Percentiles rank a stretch among this genome's conserved stretches.
phyloP scores from a whole-genome alignment of 305 asterid genomes.

The Fraxinus latifolia region DNA sequence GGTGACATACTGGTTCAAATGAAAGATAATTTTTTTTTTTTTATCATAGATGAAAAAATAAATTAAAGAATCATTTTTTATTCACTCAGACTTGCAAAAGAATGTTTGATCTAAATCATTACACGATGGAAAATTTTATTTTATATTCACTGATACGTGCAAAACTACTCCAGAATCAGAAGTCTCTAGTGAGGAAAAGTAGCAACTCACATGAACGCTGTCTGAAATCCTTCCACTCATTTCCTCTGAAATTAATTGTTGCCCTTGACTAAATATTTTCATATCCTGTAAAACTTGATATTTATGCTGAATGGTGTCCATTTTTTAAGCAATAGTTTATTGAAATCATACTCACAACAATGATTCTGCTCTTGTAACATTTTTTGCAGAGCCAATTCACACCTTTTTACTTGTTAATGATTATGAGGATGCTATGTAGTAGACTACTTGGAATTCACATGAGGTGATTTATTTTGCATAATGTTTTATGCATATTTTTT shows the following conservation, averaged over 20 bases:
- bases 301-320: neutral
- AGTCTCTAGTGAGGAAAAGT: neutral
- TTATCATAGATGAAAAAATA: neutral
- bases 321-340: neutral
- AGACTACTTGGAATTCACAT: neutral
- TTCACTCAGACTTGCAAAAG: neutral
- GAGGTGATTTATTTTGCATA: constrained; percentile 24
- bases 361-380: neutral
- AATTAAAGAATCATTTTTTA: neutral
- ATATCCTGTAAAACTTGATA: neutral
- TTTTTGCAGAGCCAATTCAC: neutral
- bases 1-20: neutral
- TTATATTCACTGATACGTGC: neutral
- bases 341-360: neutral
- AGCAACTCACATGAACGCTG: neutral
- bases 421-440: neutral
- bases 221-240: neutral
- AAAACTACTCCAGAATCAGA: neutral
- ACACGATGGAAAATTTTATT: neutral
- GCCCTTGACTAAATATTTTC: neutral
- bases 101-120: neutral
- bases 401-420: neutral
- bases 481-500: constrained; percentile 18
- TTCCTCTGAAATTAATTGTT: neutral
- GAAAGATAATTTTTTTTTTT: neutral